These are phyloP conservation scores for Nakaseomyces bracarensis DNA, from an alignment of 1,139 yeast genomes.

Conservation along the genomic window DNA sequence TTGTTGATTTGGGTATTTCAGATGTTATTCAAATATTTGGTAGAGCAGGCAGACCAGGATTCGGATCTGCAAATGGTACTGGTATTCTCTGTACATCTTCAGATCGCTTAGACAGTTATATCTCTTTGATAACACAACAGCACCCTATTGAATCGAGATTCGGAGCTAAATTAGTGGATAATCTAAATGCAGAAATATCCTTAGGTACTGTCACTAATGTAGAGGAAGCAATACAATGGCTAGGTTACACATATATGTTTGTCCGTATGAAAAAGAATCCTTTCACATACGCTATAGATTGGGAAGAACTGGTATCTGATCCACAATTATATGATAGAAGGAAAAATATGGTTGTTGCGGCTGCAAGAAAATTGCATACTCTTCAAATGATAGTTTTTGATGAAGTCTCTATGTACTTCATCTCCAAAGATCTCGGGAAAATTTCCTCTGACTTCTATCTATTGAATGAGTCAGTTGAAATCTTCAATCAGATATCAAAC, in stretches of 20 bases:
- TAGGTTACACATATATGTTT: constrained; percentile 89
- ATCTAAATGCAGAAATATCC: constrained; percentile 91
- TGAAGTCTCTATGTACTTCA: constrained; percentile 70
- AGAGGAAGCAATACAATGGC: constrained; percentile 93
- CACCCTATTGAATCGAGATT: constrained; percentile 92
- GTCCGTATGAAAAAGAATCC: constrained; percentile 95
- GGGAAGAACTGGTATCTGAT: constrained; percentile 78
- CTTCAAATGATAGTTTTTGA: constrained; percentile 92
- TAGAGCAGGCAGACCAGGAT: constrained; percentile 99
- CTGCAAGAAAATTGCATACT: constrained; percentile 74
- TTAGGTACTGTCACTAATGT: constrained; percentile 91
- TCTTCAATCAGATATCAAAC: constrained; percentile 76
- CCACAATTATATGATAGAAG: constrained; percentile 70
- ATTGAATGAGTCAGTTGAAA: constrained; percentile 75
- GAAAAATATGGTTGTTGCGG: constrained; percentile 62
- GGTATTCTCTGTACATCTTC: constrained; percentile 82
- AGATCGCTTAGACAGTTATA: constrained; percentile 78
- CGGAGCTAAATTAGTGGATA: constrained; percentile 73
- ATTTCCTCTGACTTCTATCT: constrained; percentile 91
- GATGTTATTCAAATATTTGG: constrained; percentile 98
- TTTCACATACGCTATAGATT: constrained; percentile 83
- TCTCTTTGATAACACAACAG: constrained; percentile 82
- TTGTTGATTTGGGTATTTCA: constrained; percentile 84
- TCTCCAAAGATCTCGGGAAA: constrained; percentile 85
- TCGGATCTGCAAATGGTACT: constrained; percentile 74